These are phyloP conservation scores for Phylloporus sp. DNA, from an alignment of 768 basidiomycete genomes.

Conservation along the genomic window DNA sequence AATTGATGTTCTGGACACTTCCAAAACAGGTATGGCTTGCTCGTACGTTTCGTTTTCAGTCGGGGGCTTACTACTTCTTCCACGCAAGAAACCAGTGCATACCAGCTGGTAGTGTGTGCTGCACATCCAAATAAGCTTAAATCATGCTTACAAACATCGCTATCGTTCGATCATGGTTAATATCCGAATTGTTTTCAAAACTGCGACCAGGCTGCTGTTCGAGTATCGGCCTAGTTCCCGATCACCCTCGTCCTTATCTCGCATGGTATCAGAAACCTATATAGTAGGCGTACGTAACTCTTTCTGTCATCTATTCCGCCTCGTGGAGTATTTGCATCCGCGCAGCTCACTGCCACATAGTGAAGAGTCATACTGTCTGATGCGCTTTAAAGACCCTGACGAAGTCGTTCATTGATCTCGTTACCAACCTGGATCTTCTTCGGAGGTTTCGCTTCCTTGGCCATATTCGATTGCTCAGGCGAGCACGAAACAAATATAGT, in stretches of 20 bases:
- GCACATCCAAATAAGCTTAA: background rate
- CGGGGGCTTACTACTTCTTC: background rate
- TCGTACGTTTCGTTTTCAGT: background rate
- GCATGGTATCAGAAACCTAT: no score
- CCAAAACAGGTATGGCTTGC: background rate
- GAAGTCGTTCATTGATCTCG: background rate
- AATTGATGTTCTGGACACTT: background rate
- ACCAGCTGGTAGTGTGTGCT: background rate
- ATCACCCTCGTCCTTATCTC: background rate
- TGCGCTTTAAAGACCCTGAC: background rate
- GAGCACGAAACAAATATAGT: background rate
- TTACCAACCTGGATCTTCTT: background rate
- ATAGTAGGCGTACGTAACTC: background rate
- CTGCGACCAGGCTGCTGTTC: background rate
- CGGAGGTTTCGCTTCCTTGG: background rate
- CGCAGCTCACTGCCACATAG: background rate
- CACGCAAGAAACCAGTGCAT: background rate
- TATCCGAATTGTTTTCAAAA: background rate
- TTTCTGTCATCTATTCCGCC: background rate
- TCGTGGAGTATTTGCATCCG: background rate
- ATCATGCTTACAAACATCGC: background rate
- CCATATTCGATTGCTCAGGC: background rate
- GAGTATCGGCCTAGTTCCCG: background rate
- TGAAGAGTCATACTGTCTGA: background rate
- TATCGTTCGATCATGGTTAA: background rate